phyloP scores from a whole-genome alignment of 2,329 filamentous ascomycete species.

The Myriosclerotinia scirpicola region DNA sequence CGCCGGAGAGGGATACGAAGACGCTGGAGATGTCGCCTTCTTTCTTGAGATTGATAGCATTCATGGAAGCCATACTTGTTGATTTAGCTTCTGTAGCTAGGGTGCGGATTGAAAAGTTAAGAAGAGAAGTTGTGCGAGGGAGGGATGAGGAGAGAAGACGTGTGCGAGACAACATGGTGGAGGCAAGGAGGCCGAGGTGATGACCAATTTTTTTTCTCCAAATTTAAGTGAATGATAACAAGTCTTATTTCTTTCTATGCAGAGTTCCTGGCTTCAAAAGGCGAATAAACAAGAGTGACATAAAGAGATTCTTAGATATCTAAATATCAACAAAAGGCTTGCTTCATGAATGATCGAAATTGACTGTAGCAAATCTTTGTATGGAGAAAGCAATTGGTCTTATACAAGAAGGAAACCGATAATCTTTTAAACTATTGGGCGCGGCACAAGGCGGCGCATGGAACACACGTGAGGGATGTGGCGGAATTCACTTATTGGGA shows the following conservation, averaged over 20 bases:
- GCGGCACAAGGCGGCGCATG: background rate
- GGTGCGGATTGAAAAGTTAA: background rate
- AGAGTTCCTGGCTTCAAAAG: no score
- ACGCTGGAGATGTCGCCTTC: slow-evolving; percentile 62
- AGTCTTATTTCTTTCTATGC: no score
- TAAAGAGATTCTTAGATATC: background rate
- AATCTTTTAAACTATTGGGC: background rate
- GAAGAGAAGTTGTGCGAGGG: background rate
- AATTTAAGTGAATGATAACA: background rate
- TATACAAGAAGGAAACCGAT: background rate
- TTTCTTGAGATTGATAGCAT: slow-evolving; percentile 9
- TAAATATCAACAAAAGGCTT: background rate
- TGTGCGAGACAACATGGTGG: slow-evolving; percentile 1
- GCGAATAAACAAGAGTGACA: background rate
- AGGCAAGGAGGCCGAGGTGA: background rate
- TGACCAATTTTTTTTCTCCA: background rate
- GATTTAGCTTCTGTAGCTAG: slow-evolving; percentile 9
- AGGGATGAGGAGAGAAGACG: background rate
- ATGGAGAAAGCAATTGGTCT: background rate
- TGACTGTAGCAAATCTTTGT: background rate
- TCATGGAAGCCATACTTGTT: slow-evolving; percentile 16
- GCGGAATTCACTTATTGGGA: background rate
- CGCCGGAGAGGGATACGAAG: slow-evolving; percentile 58
- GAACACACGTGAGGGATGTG: background rate
- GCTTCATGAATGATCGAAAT: background rate